A percentile compares a stretch with the other conserved stretches of the same genome.
phyloP scores from a whole-genome alignment of 148 eudicot species.

The Cornus kousa region DNA sequence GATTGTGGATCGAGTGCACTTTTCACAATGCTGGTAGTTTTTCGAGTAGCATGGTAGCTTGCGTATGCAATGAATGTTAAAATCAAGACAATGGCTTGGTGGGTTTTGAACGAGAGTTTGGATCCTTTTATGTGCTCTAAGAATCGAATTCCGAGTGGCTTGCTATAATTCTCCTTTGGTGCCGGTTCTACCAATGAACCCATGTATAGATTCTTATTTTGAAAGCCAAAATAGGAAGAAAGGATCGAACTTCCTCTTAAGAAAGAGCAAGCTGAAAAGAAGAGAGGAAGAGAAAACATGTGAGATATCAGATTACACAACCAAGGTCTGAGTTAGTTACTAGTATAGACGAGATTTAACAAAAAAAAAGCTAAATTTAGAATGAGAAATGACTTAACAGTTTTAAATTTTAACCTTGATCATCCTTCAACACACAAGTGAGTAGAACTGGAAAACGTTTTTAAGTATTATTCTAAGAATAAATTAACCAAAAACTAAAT shows the following conservation, averaged over 20 bases:
- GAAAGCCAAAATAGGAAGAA: not conserved
- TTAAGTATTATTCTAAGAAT: not conserved
- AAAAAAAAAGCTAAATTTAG: not conserved
- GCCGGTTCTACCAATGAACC: slow-evolving; percentile 42
- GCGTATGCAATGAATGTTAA: slow-evolving; percentile 80
- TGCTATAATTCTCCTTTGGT: slow-evolving; percentile 37
- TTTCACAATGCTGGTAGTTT: slow-evolving; percentile 82
- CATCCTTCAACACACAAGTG: not conserved
- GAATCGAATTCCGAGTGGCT: slow-evolving; percentile 60
- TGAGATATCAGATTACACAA: not conserved
- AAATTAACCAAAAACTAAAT: not conserved
- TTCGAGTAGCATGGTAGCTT: slow-evolving; percentile 73
- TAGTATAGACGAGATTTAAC: too few relatives aligned
- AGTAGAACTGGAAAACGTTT: not conserved
- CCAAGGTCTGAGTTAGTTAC: not conserved
- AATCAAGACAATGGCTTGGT: slow-evolving; percentile 72
- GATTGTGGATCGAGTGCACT: slow-evolving; percentile 88
- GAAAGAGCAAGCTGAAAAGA: slow-evolving; percentile 32
- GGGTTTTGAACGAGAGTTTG: slow-evolving; percentile 59
- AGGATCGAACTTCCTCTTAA: slow-evolving; percentile 13
- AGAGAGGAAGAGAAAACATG: slow-evolving; percentile 5
- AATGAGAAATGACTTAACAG: not conserved
- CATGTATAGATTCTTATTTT: slow-evolving; percentile 24
- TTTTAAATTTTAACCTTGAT: not conserved
- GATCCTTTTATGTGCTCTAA: slow-evolving; percentile 49